Base-by-base conservation (phyloP, 1,284 basidiomycete species). In the Ganoderma multipileum region DNA sequence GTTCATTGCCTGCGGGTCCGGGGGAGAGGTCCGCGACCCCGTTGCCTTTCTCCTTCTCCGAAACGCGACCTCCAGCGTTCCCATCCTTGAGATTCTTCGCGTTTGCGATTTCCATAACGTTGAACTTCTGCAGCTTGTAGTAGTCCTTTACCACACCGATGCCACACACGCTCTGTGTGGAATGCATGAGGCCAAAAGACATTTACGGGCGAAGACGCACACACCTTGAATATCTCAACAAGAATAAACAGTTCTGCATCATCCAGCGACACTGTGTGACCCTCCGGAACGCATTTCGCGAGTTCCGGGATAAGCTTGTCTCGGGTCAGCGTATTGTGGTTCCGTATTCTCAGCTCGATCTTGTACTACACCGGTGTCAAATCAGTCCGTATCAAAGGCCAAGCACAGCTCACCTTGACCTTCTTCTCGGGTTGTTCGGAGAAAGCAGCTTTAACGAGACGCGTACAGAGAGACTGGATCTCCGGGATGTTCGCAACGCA, bases 211-310 rank as follows among this genome's bases (percentile, higher is more conserved):
- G 16, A 14, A 52, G 11, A 23, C 9, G 81, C 23, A n/a, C 39
- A 61, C 64, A 91, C 93, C 86, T 94, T 95, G 84, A 94, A 94
- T 12, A 95, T 83, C 75, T 95, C 92, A 4, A 94, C 87, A 8
- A 95, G 83, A 60, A 95, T 85, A 69, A 92, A 93, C 1, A 92
- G 78, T 57, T 91, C 86, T 0, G 93, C 89, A 70, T 89, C 79
- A 38, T 86, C 84, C 18, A 95, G 80, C 65, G 91, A 85, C 18
- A 95, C 93, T 6, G 79, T 85, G 72, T 91, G 90, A 11, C 83
- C 84, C 64, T 83, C 81, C 0, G 93, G 92, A 20, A 94, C 86
- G 73, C 89, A 91, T 70, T 85, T 83, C 0, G 90, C 93, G 36
- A 95, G 82, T 62, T 86, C 85, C 66, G 92, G 84, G 36, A 94